Conservation (phyloP, 2,329 filamentous ascomycete genomes). For the Aspergillus sp. region DNA sequence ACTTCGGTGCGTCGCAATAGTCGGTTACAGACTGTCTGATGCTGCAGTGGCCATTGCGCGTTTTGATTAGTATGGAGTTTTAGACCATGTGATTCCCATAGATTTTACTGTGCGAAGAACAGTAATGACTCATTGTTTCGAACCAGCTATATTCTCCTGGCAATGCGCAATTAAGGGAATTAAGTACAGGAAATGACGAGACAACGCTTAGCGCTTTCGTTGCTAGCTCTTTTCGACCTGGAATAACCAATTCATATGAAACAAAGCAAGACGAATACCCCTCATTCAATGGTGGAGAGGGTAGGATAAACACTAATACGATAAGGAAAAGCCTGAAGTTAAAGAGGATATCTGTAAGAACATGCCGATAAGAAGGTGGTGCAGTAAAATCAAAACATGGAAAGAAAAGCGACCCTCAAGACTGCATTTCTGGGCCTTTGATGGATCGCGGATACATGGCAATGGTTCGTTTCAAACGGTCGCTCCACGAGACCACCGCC, state of each 20-base stretch:
- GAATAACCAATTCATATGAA: constrained; percentile 31
- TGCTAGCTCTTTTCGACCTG: constrained; percentile 31
- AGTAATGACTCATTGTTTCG: constrained; percentile 7
- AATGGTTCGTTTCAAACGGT: constrained; percentile 22
- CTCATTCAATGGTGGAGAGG: constrained; percentile 19
- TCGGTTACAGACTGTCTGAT: not conserved
- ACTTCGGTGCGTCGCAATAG: constrained; percentile 33
- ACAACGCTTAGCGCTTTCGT: constrained; percentile 29
- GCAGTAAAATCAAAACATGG: constrained; percentile 24
- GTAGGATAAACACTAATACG: constrained; percentile 23
- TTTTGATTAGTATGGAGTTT: not conserved
- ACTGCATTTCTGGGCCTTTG: constrained; percentile 18
- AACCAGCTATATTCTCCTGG: constrained; percentile 27
- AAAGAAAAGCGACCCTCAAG: constrained; percentile 16
- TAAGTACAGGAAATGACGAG: constrained; percentile 39
- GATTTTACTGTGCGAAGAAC: not conserved
- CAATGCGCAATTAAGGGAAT: constrained; percentile 35
- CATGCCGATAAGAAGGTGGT: constrained; percentile 35
- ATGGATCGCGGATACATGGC: constrained; percentile 19
- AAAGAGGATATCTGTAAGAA: constrained; percentile 44
- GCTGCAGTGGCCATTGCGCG: not conserved
- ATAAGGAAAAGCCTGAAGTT: constrained; percentile 31
- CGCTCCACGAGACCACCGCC: constrained; percentile 24
- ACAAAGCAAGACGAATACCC: constrained; percentile 28
- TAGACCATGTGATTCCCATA: constrained; percentile 6